These are phyloP conservation scores for Coix lacrymajobi DNA, from an alignment of 176 grass and related monocot genomes.

Conservation along the genomic window DNA sequence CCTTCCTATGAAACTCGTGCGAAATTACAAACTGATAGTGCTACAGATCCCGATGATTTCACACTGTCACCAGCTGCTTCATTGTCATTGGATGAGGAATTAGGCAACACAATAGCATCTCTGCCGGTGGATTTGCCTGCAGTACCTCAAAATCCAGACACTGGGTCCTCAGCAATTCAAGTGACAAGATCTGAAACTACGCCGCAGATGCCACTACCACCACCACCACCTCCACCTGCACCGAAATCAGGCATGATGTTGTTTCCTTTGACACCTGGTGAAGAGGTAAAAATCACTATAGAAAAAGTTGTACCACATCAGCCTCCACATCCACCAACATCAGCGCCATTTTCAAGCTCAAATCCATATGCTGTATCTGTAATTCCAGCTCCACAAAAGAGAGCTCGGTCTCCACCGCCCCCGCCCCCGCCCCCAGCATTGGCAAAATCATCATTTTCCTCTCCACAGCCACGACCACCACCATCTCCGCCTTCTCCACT, in stretches of 20 bases:
- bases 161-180: neutral
- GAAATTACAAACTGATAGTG: slow-evolving; percentile 19
- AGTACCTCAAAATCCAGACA: slow-evolving; percentile 6
- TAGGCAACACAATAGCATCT: slow-evolving; percentile 17
- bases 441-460: slow-evolving; percentile 2
- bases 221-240: slow-evolving; percentile 36
- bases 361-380: slow-evolving; percentile 5
- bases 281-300: slow-evolving; percentile 6
- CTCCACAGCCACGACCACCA: neutral
- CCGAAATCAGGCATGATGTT: slow-evolving; percentile 14
- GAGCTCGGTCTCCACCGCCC: slow-evolving; percentile 17
- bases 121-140: slow-evolving; percentile 6
- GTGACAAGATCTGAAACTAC: slow-evolving; percentile 16
- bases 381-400: slow-evolving; percentile 12
- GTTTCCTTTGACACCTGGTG: slow-evolving; percentile 20
- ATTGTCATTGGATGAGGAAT: slow-evolving; percentile 15
- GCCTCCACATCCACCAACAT: slow-evolving; percentile 16
- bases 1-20: neutral
- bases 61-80: slow-evolving; percentile 1
- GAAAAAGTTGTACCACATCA: slow-evolving; percentile 22
- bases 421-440: slow-evolving; percentile 9
- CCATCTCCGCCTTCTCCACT: slow-evolving; percentile 25
- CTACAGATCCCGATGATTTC: neutral
- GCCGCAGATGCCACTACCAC: neutral
- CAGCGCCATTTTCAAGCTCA: slow-evolving; percentile 21